A percentile compares a stretch with the other conserved stretches of the same genome.
Evolutionary conservation across 2,329 filamentous ascomycete species (phyloP).

Genomic region (Amauroascus verrucosus): DNA sequence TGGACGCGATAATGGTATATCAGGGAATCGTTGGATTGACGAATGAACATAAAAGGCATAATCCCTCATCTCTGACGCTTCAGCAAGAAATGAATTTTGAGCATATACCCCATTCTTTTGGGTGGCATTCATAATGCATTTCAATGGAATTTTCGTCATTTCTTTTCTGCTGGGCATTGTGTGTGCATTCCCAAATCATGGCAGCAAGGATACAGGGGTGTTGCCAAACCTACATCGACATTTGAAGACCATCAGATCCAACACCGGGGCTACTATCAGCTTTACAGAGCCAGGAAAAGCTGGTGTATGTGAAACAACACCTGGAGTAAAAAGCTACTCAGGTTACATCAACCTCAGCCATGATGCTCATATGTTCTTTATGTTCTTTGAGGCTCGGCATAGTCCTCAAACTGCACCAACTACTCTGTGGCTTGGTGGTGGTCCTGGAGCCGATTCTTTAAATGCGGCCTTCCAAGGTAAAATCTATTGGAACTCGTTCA

Average conservation of each 20-base stretch:
- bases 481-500: constrained; percentile 17
- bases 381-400: constrained; percentile 52
- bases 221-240: background rate
- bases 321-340: constrained; percentile 47
- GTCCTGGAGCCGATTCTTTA: constrained; percentile 50
- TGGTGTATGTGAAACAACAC: constrained; percentile 47
- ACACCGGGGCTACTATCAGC: background rate
- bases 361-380: constrained; percentile 54
- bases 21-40: too few relatives aligned
- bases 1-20: too few relatives aligned
- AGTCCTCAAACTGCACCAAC: constrained; percentile 46
- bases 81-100: too few relatives aligned
- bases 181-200: background rate
- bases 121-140: background rate
- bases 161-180: background rate
- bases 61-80: too few relatives aligned
- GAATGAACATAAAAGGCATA: too few relatives aligned
- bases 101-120: background rate
- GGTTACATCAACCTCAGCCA: constrained; percentile 52
- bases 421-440: constrained; percentile 53
- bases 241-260: background rate
- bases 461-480: constrained; percentile 45
- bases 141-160: background rate
- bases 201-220: background rate
- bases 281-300: background rate